Conservation (phyloP, 305 asterid genomes). For the Ajuga reptans region DNA sequence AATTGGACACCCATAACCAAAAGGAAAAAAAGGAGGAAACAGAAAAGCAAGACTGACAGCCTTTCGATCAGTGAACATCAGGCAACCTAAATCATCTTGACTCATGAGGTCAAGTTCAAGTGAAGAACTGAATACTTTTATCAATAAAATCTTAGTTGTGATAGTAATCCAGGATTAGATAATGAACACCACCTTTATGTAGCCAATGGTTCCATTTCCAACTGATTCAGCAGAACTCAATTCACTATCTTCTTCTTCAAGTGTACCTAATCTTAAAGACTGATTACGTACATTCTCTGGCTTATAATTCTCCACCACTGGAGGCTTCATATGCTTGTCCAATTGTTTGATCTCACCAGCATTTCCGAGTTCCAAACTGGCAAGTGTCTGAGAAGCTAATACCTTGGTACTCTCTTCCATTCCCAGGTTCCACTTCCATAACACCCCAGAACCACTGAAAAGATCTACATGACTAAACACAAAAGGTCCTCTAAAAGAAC, state of each 20-base stretch:
- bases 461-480: slow-evolving; percentile 76
- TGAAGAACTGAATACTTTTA: background rate
- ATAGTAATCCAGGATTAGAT: slow-evolving; percentile 6
- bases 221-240: slow-evolving; percentile 44
- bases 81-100: slow-evolving; percentile 1
- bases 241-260: slow-evolving; percentile 79
- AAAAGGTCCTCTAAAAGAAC: slow-evolving; percentile 52
- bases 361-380: slow-evolving; percentile 32
- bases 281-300: slow-evolving; percentile 30
- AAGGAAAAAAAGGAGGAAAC: background rate
- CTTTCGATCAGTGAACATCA: background rate
- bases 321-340: slow-evolving; percentile 39
- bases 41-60: background rate
- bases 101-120: slow-evolving; percentile 1
- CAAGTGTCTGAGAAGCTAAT: slow-evolving; percentile 33
- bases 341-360: slow-evolving; percentile 32
- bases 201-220: slow-evolving; percentile 33
- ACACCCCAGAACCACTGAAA: slow-evolving; percentile 92
- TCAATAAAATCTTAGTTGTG: background rate
- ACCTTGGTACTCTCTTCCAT: slow-evolving; percentile 42
- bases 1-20: slow-evolving; percentile 10
- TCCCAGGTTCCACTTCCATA: slow-evolving; percentile 81
- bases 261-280: slow-evolving; percentile 41
- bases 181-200: slow-evolving; percentile 34
- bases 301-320: slow-evolving; percentile 37